These are phyloP conservation scores for Grifola frondosa DNA, from an alignment of 1,284 basidiomycete species.

Conservation along the genomic window DNA sequence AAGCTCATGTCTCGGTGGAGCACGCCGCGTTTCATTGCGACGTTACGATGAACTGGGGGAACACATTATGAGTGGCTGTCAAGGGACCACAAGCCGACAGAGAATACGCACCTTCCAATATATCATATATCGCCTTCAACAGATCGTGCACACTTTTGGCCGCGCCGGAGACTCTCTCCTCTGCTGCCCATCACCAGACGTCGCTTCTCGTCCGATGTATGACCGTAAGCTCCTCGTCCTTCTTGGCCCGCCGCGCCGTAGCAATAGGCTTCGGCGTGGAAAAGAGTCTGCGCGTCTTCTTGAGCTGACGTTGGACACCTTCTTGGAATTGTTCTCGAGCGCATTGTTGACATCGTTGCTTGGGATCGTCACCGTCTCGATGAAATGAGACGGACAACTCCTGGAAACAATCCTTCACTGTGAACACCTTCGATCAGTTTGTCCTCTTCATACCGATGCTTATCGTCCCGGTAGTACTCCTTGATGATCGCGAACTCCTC, in stretches of 20 bases:
- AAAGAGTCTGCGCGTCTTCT: too few species aligned
- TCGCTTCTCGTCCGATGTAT: conserved; percentile 5
- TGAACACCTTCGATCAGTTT: background rate
- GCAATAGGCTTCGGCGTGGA: too few species aligned
- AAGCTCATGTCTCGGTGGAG: conserved; percentile 2
- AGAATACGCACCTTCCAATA: background rate
- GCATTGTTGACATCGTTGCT: background rate
- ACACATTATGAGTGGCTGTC: too few species aligned
- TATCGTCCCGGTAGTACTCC: background rate
- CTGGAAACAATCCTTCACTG: conserved; percentile 1
- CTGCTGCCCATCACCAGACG: conserved; percentile 4
- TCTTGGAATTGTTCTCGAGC: background rate
- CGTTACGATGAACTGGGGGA: background rate
- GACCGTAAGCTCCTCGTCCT: background rate
- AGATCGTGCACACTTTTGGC: conserved; percentile 3
- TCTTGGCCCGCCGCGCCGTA: too few species aligned
- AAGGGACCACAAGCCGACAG: background rate
- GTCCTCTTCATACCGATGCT: conserved; percentile 1
- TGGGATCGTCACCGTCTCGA: background rate
- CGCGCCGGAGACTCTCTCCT: background rate
- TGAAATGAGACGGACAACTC: conserved; percentile 1
- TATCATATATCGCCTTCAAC: background rate
- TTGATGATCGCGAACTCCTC: background rate
- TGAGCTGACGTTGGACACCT: background rate
- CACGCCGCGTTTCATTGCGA: background rate